Conservation (phyloP, 2,329 filamentous ascomycete species). For the Coniochaeta sp. region DNA sequence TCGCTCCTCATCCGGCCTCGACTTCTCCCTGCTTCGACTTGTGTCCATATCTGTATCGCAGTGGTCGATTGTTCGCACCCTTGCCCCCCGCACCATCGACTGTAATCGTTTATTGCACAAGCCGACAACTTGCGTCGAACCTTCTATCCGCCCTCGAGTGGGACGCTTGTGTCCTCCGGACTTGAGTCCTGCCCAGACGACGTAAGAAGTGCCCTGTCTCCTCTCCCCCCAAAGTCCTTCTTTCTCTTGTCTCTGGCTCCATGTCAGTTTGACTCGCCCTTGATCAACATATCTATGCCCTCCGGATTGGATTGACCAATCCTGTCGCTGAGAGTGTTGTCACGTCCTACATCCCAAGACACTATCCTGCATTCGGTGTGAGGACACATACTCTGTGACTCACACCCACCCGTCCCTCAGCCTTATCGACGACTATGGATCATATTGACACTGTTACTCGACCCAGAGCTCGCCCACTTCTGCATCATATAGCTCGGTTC, state of each 20-base stretch:
- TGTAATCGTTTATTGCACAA: neutral
- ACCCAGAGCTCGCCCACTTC: slow-evolving; percentile 10
- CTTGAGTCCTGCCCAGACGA: neutral
- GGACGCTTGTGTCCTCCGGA: neutral
- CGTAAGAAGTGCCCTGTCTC: neutral
- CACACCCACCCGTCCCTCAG: slow-evolving; percentile 2
- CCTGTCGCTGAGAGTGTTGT: neutral
- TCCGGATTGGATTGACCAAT: slow-evolving; percentile 1
- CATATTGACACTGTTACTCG: slow-evolving; percentile 13
- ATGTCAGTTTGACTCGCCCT: neutral
- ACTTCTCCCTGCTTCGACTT: neutral
- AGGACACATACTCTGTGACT: neutral
- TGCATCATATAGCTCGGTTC: slow-evolving; percentile 10
- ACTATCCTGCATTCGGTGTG: neutral
- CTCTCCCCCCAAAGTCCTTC: neutral
- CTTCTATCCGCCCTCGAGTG: neutral
- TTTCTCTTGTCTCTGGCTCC: neutral
- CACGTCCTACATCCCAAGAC: neutral
- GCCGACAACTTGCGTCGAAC: neutral
- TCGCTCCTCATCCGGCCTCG: neutral
- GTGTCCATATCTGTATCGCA: neutral
- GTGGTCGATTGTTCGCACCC: neutral
- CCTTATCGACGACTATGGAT: slow-evolving; percentile 1
- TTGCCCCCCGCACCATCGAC: neutral
- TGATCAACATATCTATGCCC: neutral